Base-by-base conservation (phyloP, 306 rosid species). In the Malus sylvestris region DNA sequence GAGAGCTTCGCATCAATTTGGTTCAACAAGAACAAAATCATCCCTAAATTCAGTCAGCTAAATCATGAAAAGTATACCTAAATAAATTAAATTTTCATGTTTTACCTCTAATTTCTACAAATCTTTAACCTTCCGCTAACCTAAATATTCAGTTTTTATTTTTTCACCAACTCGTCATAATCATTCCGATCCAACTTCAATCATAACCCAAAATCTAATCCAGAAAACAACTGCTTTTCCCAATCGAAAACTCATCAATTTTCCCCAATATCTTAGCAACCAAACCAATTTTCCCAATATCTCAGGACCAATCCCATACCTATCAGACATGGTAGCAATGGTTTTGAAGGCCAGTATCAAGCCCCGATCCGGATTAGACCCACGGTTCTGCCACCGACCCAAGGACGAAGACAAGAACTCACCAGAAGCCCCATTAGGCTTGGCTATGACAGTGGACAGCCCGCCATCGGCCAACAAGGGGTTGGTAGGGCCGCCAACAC, bases 351-450 rank as follows among this genome's bases (percentile, higher is more conserved):
- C 98, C 30, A 86, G 83, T 13, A 92, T 90, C 81, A 95, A 67
- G 5, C 93, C 95, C 27, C 98, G 97, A 83, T 95, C 98, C 27
- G 97, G 95, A 75, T 92, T 88, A 14, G 93, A 76, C 18, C 98
- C 98, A 3, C 98, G 97, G 79, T 92, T 95, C 96, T 95, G 98
- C 98, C 98, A 95, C 68, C 96, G 88, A 6, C 98, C 95, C 12
- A 95, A 87, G 8, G 98, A 95, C 14, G 97, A 89, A 0, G 98
- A 92, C 6, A 92, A 81, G 32, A 92, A 95, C 63, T 95, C 97
- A 27, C 92, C 96, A 49, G 86, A 35, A n/a, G 91, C 85, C 6
- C 97, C 97, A 71, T 92, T 92, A 63, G 97, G 96, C 79, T 89
- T 92, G 16, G 97, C 97, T 51, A 95, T 92, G 70, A 92, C 97